Evolutionary conservation across 345 rosid species (phyloP), one percentile per base, ranked within the genome.

Genomic region (Camelina sativa): DNA sequence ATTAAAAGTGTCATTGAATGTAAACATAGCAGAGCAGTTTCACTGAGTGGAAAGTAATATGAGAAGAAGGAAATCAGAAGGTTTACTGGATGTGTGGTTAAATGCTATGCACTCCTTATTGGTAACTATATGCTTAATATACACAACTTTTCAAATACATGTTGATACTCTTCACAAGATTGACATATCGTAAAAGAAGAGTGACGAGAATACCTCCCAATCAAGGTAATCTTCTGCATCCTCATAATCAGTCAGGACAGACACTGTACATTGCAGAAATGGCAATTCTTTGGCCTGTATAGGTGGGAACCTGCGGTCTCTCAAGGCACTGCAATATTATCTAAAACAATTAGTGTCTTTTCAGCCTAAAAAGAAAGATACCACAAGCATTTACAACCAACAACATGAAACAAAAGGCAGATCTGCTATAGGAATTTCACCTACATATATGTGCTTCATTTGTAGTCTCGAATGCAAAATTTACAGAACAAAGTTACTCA

Each of bases 251-350:
- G 96, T 82, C 75, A 92, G 65, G 79, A 96, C 78, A 28, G 99
- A 96, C 62, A 96, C 98, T 2, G 99, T 91, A 76, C 99, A 96
- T 72, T 92, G 97, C 74, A 96, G 80, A 62, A 56, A 72, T 67
- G 99, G 96, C 89, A 96, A 78, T 80, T 96, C 99, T 82, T 86
- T 89, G 55, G 96, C 86, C 71, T 90, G 96, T 58, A 96, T 92
- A 25, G 98, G 96, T 67, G 94, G 94, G 75, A 92, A 96, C 82
- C 98, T 89, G 64, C 98, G 90, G 79, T 96, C 99, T 89, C 84
- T 90, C 82, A 96, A 79, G 76, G 99, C 99, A 84, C 98, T 95
- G 85, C 79, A 80, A 79, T 47, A 55, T 30, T 32, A 62, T 1
- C 69, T 23, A 20, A 53, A 37, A 22, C 19, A 56, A 48, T 12